Conservation (phyloP, 2,329 filamentous ascomycete genomes). For the Aspergillus alliaceus region DNA sequence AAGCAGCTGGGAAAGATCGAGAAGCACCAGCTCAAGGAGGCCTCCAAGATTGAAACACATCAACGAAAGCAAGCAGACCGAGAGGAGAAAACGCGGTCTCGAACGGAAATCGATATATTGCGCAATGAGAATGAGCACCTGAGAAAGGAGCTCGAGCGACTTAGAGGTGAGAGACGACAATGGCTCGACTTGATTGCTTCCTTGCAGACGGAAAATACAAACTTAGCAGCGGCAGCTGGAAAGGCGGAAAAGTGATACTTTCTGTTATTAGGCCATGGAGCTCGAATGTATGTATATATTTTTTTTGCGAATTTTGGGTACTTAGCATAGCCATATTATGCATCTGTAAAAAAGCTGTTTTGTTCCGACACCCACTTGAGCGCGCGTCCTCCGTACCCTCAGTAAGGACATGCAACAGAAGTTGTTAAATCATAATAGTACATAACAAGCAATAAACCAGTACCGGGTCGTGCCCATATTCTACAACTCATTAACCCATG, state of each 20-base stretch:
- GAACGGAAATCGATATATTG: constrained; percentile 47
- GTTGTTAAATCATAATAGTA: not conserved
- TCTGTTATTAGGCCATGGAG: no score
- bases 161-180: constrained; percentile 52
- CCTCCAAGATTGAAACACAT: constrained; percentile 39
- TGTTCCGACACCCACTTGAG: not conserved
- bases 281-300: not conserved
- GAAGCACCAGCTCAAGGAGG: constrained; percentile 40
- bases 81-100: constrained; percentile 44
- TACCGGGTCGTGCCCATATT: not conserved
- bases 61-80: constrained; percentile 41
- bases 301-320: not conserved
- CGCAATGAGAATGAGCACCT: constrained; percentile 48
- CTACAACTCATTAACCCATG: not conserved
- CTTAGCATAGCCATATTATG: not conserved
- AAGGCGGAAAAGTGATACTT: not conserved
- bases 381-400: not conserved
- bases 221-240: constrained; percentile 30
- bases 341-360: not conserved
- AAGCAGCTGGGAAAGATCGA: constrained; percentile 45
- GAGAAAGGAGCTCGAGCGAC: constrained; percentile 49
- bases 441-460: not conserved
- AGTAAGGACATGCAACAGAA: not conserved
- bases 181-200: constrained; percentile 53
- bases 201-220: constrained; percentile 59